phyloP scores from a whole-genome alignment of 1,284 basidiomycete species.

The Sporisorium graminicola region DNA sequence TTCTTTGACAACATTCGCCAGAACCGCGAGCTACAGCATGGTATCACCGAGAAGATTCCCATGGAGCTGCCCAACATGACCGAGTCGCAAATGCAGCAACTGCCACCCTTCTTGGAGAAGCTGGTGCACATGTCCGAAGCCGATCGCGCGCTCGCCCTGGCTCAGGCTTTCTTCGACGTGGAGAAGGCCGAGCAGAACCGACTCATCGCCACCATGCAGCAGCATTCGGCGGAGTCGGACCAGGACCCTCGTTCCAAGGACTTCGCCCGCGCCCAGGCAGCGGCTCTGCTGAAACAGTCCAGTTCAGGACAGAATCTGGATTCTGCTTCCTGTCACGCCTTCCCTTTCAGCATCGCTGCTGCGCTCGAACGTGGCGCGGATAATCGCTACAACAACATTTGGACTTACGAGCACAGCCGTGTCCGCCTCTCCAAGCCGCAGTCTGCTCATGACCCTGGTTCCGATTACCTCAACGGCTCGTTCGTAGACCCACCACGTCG shows the following conservation, averaged over 20 bases:
- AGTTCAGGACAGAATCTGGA: constrained; percentile 11
- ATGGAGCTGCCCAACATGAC: constrained; percentile 55
- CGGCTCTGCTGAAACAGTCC: constrained; percentile 24
- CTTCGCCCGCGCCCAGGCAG: constrained; percentile 33
- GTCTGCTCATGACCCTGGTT: constrained; percentile 43
- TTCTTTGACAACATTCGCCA: constrained; percentile 91
- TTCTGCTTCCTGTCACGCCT: constrained; percentile 67
- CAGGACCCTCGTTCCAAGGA: constrained; percentile 49
- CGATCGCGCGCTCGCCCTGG: constrained; percentile 82
- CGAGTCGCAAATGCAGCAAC: constrained; percentile 68
- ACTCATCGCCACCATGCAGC: constrained; percentile 90
- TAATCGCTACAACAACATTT: constrained; percentile 88
- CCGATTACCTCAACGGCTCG: constrained; percentile 66
- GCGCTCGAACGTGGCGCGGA: constrained; percentile 94
- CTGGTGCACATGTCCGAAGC: constrained; percentile 75
- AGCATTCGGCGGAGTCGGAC: constrained; percentile 76
- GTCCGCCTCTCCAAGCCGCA: constrained; percentile 56
- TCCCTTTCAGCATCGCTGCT: constrained; percentile 91
- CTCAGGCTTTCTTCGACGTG: constrained; percentile 89
- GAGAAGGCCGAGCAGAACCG: constrained; percentile 90
- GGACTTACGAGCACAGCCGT: constrained; percentile 90
- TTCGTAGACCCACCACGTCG: constrained; percentile 57
- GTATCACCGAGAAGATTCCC: constrained; percentile 72
- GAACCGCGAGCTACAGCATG: constrained; percentile 88
- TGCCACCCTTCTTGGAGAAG: constrained; percentile 84